Evolutionary conservation across 1,284 basidiomycete genomes (phyloP).

Genomic region (Leucoagaricus sp.): DNA sequence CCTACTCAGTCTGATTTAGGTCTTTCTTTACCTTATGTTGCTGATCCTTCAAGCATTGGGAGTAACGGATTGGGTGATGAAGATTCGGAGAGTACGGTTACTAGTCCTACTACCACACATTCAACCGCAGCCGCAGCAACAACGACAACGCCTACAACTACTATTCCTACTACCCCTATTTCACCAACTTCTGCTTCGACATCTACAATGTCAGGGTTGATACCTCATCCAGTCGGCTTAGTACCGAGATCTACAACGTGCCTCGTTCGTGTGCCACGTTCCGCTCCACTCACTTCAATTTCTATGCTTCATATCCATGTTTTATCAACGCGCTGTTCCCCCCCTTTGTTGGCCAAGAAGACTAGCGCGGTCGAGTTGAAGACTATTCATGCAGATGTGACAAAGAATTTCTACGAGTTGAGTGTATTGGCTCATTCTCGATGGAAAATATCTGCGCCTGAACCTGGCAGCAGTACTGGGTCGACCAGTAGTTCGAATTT

Average conservation of each 20-base stretch:
- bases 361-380: constrained; percentile 15
- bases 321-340: constrained; percentile 48
- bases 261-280: constrained; percentile 52
- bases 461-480: neutral
- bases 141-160: neutral
- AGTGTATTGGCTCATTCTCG: constrained; percentile 55
- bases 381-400: constrained; percentile 55
- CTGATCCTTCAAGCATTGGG: constrained; percentile 28
- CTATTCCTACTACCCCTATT: constrained; percentile 1
- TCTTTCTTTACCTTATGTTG: constrained; percentile 33
- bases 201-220: neutral
- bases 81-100: neutral
- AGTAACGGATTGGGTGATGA: neutral
- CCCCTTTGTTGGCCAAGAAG: constrained; percentile 18
- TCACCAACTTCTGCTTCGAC: neutral
- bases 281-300: constrained; percentile 41
- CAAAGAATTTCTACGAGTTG: constrained; percentile 68
- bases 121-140: constrained; percentile 13
- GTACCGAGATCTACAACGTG: constrained; percentile 57
- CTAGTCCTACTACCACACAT: neutral
- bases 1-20: constrained; percentile 35
- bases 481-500: neutral
- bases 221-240: constrained; percentile 38
- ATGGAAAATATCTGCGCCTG: constrained; percentile 39
- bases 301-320: constrained; percentile 63